Conservation (phyloP, 371 early-diverging fungal genomes). For the Funneliformis caledonium region DNA sequence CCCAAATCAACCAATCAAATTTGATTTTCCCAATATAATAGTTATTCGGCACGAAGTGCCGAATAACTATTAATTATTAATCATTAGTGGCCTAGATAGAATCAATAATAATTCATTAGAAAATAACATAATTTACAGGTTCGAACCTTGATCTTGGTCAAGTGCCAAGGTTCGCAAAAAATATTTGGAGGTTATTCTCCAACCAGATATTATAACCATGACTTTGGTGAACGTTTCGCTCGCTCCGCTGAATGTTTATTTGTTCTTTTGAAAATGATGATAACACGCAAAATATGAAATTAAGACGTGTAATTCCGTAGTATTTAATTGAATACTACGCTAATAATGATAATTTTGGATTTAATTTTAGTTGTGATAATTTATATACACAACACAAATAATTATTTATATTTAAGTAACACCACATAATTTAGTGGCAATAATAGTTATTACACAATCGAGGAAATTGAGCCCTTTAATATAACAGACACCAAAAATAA, state of each 20-base stretch:
- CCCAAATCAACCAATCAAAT: too few species aligned
- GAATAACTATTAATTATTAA: too few species aligned
- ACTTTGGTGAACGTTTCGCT: neutral
- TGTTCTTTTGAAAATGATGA: neutral
- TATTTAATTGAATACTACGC: neutral
- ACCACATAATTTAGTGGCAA: too few species aligned
- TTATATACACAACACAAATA: too few species aligned
- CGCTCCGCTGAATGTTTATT: conserved; percentile 8
- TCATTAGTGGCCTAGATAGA: conserved; percentile 30
- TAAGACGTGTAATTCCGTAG: neutral
- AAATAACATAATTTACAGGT: conserved; percentile 25
- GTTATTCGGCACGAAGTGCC: too few species aligned
- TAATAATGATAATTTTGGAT: too few species aligned
- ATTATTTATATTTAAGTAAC: too few species aligned
- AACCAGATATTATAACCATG: conserved; percentile 12
- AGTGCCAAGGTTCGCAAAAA: conserved; percentile 16
- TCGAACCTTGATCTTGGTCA: conserved; percentile 31
- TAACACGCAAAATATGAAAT: neutral
- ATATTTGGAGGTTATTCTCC: conserved; percentile 42
- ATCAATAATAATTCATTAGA: conserved; percentile 24
- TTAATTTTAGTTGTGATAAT: too few species aligned
- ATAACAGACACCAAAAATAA: too few species aligned
- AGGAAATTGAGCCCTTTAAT: too few species aligned
- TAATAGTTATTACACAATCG: too few species aligned
- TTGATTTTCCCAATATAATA: too few species aligned